Conservation (phyloP, 768 basidiomycete species). For the Hygrophoropsis aurantiaca region DNA sequence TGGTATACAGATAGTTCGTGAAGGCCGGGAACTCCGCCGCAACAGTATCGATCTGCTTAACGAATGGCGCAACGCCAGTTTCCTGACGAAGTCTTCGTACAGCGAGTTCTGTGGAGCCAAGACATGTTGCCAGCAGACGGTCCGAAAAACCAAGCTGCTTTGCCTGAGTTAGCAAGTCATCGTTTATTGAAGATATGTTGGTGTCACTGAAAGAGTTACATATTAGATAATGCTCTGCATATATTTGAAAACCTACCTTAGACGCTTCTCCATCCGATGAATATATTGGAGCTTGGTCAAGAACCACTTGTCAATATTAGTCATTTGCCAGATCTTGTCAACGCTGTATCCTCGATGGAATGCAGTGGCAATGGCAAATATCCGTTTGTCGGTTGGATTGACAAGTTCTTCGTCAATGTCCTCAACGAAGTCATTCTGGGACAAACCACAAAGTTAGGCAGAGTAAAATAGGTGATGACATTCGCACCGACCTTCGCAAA, state of each 20-base stretch:
- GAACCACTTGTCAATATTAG: slow-evolving; percentile 99
- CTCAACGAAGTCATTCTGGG: slow-evolving; percentile 84
- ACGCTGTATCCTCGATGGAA: slow-evolving; percentile 92
- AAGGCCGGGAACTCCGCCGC: slow-evolving; percentile 98
- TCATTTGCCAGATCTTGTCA: slow-evolving; percentile 97
- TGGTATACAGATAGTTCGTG: slow-evolving; percentile 98
- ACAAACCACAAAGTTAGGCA: neutral
- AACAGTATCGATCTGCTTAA: slow-evolving; percentile 99
- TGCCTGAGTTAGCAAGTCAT: slow-evolving; percentile 67
- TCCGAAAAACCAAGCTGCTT: slow-evolving; percentile 98
- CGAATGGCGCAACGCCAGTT: slow-evolving; percentile 77
- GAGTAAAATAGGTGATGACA: slow-evolving; percentile 2
- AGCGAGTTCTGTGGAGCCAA: slow-evolving; percentile 91
- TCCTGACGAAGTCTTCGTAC: slow-evolving; percentile 90
- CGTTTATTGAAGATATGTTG: slow-evolving; percentile 63
- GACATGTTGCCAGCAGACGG: slow-evolving; percentile 77
- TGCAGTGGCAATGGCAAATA: slow-evolving; percentile 94
- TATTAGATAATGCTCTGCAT: too few relatives aligned
- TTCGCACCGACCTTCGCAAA: slow-evolving; percentile 80
- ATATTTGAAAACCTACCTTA: slow-evolving; percentile 76
- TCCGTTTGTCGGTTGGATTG: slow-evolving; percentile 95
- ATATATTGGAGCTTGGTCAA: slow-evolving; percentile 85
- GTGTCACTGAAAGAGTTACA: slow-evolving; percentile 53
- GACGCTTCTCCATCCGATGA: slow-evolving; percentile 71
- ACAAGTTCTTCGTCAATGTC: slow-evolving; percentile 90